Evolutionary conservation across 441 rosid genomes (phyloP).

Genomic region (Hura crepitans): DNA sequence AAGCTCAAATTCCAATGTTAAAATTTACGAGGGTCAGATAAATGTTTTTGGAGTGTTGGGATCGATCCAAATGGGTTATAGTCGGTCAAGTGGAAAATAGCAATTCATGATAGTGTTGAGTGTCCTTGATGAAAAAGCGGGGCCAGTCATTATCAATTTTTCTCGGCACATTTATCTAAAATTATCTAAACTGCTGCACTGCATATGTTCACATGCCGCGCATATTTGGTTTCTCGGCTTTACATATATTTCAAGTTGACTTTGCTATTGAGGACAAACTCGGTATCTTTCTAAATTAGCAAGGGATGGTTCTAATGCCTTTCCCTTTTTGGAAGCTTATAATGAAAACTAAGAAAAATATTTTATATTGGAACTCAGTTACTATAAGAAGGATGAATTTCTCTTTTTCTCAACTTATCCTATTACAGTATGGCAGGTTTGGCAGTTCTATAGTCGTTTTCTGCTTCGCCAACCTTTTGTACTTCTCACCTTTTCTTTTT

Average conservation of each 20-base stretch:
- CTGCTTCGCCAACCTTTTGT: conserved; percentile 26
- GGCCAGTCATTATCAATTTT: too few relatives aligned
- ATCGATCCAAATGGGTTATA: conserved; percentile 8
- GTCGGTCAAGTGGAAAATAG: not conserved
- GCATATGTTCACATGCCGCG: not conserved
- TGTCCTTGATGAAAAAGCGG: not conserved
- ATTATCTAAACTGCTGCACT: conserved; percentile 7
- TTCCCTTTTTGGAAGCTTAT: conserved; percentile 12
- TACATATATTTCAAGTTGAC: not conserved
- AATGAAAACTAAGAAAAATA: conserved; percentile 4
- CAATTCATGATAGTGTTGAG: conserved; percentile 14
- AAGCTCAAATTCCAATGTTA: not conserved
- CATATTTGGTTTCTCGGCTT: not conserved
- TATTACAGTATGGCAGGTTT: conserved; percentile 30
- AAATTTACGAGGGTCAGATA: not conserved
- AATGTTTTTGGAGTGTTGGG: conserved; percentile 5
- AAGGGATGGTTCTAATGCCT: not conserved
- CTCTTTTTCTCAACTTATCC: conserved; percentile 17
- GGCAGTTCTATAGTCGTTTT: conserved; percentile 27
- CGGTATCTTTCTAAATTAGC: conserved; percentile 14
- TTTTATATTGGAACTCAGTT: too few relatives aligned
- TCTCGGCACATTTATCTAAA: too few relatives aligned
- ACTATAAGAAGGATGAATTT: not conserved
- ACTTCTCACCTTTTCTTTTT: conserved; percentile 30
- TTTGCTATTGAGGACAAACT: conserved; percentile 6